A percentile compares a stretch with the other conserved stretches of the same genome.
Conservation (phyloP, 78 protist species). For the Salpingoeca rosetta region DNA sequence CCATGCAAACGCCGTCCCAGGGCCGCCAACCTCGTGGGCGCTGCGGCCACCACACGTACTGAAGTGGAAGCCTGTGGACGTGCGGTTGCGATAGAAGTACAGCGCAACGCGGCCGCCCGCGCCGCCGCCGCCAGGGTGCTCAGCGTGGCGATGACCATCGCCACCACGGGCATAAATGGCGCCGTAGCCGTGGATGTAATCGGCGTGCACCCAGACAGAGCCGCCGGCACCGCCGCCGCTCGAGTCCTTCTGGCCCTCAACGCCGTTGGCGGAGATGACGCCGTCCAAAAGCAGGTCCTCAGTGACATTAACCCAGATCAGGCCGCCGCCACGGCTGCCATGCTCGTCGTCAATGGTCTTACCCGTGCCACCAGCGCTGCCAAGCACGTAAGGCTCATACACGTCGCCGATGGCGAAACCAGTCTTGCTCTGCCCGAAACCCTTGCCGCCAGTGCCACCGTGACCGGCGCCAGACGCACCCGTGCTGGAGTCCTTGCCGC, state of each 20-base stretch:
- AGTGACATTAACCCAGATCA: not conserved
- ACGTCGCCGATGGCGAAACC: not conserved
- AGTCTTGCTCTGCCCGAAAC: not conserved
- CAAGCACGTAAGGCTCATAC: not conserved
- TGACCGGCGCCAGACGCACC: not conserved
- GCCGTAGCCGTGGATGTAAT: not conserved
- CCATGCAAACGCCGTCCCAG: not conserved
- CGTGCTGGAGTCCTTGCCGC: not conserved
- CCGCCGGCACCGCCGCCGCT: not conserved
- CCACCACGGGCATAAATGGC: not conserved
- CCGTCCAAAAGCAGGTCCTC: not conserved
- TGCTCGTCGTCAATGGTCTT: not conserved
- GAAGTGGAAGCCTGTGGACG: not conserved
- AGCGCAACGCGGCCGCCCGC: conserved; percentile 3
- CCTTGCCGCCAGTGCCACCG: not conserved
- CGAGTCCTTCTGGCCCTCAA: not conserved
- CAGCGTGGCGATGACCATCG: not conserved
- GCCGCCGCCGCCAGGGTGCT: not conserved
- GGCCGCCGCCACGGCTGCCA: not conserved
- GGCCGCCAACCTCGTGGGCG: not conserved
- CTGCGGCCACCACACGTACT: not conserved
- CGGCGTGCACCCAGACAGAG: not conserved
- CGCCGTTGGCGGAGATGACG: not conserved
- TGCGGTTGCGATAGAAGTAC: not conserved
- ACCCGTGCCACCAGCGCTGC: not conserved